These are phyloP conservation scores for Rhynchosporium agropyri DNA, from an alignment of 2,329 filamentous ascomycete genomes.

Conservation along the genomic window DNA sequence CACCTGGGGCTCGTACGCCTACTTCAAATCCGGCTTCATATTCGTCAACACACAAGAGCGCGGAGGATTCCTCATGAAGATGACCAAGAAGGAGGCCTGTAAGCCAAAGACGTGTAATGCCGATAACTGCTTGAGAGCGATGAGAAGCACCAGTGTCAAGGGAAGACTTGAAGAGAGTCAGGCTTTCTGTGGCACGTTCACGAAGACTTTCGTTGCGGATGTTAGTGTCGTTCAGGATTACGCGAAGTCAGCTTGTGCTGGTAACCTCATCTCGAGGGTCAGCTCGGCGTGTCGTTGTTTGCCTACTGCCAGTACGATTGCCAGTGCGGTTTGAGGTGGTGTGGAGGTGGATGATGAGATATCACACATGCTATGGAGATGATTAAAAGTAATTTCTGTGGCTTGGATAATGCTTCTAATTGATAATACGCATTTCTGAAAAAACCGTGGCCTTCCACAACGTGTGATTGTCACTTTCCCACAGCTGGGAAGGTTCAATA, in stretches of 20 bases:
- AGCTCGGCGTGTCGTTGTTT: constrained; percentile 26
- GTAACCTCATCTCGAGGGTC: constrained; percentile 20
- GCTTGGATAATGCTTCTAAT: constrained; percentile 50
- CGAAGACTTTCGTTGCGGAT: constrained; percentile 23
- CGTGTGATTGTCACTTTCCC: no score
- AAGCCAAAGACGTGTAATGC: constrained; percentile 28
- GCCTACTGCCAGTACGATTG: constrained; percentile 13
- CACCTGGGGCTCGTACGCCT: constrained; percentile 47
- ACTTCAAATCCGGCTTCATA: constrained; percentile 47
- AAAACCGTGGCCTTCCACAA: no score
- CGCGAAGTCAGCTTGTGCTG: constrained; percentile 19
- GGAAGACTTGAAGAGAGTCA: constrained; percentile 42
- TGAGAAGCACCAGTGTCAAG: constrained; percentile 40
- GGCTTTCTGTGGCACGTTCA: constrained; percentile 40
- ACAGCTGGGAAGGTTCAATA: no score
- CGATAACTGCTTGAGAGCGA: constrained; percentile 45
- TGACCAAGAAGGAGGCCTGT: constrained; percentile 19
- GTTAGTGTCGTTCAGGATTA: constrained; percentile 20
- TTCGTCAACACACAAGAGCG: constrained; percentile 46
- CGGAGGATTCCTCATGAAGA: constrained; percentile 36
- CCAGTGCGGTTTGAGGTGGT: neutral
- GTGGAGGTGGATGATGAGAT: neutral
- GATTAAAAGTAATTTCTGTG: constrained; percentile 3
- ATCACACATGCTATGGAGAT: neutral
- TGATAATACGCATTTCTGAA: no score